These are phyloP conservation scores for Symbiotaphrina buchneri DNA, from an alignment of 495 filamentous ascomycete genomes.

Conservation along the genomic window DNA sequence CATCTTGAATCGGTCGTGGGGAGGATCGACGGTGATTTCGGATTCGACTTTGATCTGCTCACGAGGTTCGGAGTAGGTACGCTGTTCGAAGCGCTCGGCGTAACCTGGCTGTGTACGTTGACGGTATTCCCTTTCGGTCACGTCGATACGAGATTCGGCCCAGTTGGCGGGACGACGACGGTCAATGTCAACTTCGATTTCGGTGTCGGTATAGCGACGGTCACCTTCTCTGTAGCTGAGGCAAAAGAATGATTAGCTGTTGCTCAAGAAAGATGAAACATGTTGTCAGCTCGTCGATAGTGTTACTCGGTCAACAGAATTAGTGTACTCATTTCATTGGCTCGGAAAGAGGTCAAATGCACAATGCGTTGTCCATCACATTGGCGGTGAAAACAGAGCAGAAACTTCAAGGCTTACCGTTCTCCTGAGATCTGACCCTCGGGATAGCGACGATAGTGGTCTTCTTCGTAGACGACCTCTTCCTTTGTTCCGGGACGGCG, in stretches of 20 bases:
- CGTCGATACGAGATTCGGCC: constrained; percentile 42
- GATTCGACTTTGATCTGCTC: constrained; percentile 16
- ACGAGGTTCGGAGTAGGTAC: constrained; percentile 2
- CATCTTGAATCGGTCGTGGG: constrained; percentile 43
- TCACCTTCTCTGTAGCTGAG: no score
- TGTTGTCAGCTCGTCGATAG: neutral
- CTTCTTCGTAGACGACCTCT: neutral
- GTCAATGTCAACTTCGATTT: constrained; percentile 40
- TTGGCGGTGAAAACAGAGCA: constrained; percentile 1
- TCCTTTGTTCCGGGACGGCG: constrained; percentile 1
- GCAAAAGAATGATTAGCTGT: neutral
- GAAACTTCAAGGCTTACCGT: constrained; percentile 18
- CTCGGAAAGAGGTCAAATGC: no score
- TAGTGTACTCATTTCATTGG: constrained; percentile 1
- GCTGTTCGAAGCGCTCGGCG: constrained; percentile 31
- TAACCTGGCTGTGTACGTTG: constrained; percentile 49
- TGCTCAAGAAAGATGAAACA: constrained; percentile 1
- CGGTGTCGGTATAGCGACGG: constrained; percentile 31
- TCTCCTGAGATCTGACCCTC: constrained; percentile 25
- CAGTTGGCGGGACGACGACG: constrained; percentile 16
- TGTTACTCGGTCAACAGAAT: constrained; percentile 4
- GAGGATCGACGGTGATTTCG: constrained; percentile 26
- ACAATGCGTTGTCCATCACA: constrained; percentile 2
- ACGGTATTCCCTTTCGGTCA: constrained; percentile 71
- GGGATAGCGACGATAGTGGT: constrained; percentile 3